Evolutionary conservation across 345 rosid genomes (phyloP).

Genomic region (Kernera saxatilis): DNA sequence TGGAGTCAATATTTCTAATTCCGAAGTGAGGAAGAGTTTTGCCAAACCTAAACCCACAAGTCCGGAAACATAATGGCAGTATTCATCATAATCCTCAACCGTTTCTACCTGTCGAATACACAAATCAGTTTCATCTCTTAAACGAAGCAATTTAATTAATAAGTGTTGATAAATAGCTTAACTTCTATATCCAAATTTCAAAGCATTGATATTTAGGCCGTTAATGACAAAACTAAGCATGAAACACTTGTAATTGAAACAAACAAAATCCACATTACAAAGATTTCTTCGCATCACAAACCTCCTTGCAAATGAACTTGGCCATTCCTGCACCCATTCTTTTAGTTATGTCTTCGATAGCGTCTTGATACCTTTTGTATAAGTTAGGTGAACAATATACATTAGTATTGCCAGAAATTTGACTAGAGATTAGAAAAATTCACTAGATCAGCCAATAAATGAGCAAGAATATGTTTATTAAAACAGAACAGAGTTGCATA

Average conservation of each 20-base stretch:
- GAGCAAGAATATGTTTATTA: neutral
- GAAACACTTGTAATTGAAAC: neutral
- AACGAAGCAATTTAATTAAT: neutral
- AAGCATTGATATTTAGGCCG: neutral
- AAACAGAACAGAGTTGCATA: neutral
- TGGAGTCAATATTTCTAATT: constrained; percentile 50
- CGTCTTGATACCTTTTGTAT: constrained; percentile 60
- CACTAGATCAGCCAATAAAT: neutral
- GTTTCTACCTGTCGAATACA: constrained; percentile 65
- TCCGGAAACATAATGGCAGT: constrained; percentile 91
- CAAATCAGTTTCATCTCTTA: neutral
- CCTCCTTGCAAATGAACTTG: constrained; percentile 83
- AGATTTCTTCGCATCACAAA: constrained; percentile 21
- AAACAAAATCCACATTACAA: neutral
- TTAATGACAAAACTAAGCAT: neutral
- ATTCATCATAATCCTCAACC: constrained; percentile 79
- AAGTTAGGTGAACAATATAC: neutral
- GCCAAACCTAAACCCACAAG: constrained; percentile 89
- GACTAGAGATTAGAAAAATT: neutral
- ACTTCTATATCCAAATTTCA: neutral
- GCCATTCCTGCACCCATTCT: constrained; percentile 97
- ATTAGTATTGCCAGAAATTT: neutral
- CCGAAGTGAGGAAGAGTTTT: constrained; percentile 77
- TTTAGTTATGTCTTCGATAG: constrained; percentile 62
- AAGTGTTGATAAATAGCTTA: neutral